Percentiles rank a stretch among this genome's conserved stretches.
phyloP scores from a whole-genome alignment of 2,329 filamentous ascomycete species.

The Claviceps digitariae region DNA sequence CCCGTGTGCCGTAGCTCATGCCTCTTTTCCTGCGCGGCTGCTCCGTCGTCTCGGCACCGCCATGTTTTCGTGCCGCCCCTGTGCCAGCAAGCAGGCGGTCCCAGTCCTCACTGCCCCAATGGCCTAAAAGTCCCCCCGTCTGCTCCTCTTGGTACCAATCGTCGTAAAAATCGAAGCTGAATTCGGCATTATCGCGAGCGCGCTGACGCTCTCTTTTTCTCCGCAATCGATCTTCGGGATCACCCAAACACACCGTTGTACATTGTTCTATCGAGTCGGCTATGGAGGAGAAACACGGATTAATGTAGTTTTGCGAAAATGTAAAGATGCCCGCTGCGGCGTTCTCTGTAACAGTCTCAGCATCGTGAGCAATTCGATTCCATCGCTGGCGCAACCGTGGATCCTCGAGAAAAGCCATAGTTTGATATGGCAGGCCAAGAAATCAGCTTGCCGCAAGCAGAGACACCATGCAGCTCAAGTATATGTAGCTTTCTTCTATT shows the following conservation, averaged over 20 bases:
- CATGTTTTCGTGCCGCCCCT: conserved; percentile 30
- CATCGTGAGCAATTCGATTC: conserved; percentile 82
- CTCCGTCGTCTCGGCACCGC: conserved; percentile 25
- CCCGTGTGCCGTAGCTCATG: conserved; percentile 80
- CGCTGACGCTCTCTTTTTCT: conserved; percentile 51
- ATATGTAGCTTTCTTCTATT: background rate
- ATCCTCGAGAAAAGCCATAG: conserved; percentile 56
- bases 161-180: conserved; percentile 94
- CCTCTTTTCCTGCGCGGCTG: conserved; percentile 62
- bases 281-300: conserved; percentile 62
- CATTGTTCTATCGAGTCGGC: conserved; percentile 57
- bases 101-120: conserved; percentile 74
- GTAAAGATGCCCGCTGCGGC: conserved; percentile 86
- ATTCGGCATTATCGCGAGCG: conserved; percentile 53
- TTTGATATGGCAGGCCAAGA: conserved; percentile 5
- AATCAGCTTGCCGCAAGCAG: conserved; percentile 4
- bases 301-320: conserved; percentile 75
- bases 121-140: conserved; percentile 46
- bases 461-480: background rate
- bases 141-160: conserved; percentile 66
- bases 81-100: conserved; percentile 68
- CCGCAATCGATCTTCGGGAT: conserved; percentile 59
- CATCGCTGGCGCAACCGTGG: conserved; percentile 85
- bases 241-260: conserved; percentile 55
- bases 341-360: conserved; percentile 80